Conservation (phyloP, 768 basidiomycete species). For the Tulasnella sp. region DNA sequence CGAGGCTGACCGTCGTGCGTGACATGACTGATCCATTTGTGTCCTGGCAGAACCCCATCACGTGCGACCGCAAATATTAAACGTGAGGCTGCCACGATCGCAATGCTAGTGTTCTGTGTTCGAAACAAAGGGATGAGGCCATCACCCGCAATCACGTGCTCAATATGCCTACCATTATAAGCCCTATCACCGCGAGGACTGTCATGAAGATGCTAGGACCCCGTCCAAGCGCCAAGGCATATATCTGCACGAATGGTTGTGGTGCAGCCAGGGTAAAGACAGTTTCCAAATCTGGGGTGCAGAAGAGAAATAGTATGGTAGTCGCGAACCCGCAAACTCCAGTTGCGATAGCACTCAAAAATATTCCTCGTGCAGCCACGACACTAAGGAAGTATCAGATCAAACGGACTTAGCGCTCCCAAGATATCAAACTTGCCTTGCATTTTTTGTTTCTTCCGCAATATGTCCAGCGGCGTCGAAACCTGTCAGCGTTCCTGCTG, state of each 20-base stretch:
- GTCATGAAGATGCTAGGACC: slow-evolving; percentile 81
- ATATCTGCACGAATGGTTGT: slow-evolving; percentile 84
- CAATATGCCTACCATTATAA: slow-evolving; percentile 55
- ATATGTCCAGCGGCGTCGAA: slow-evolving; percentile 85
- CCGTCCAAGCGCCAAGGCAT: slow-evolving; percentile 68
- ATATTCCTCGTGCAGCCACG: slow-evolving; percentile 68
- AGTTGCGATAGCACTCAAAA: slow-evolving; percentile 63
- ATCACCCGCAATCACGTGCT: background rate
- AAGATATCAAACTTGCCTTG: slow-evolving; percentile 31
- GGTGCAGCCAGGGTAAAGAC: slow-evolving; percentile 69
- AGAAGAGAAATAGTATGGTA: slow-evolving; percentile 71
- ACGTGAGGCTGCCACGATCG: slow-evolving; percentile 78
- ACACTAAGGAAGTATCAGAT: slow-evolving; percentile 34
- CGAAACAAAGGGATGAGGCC: background rate
- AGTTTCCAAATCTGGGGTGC: slow-evolving; percentile 62
- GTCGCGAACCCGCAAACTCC: slow-evolving; percentile 68
- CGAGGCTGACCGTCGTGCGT: slow-evolving; percentile 58
- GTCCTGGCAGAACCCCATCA: slow-evolving; percentile 79
- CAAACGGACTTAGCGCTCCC: background rate
- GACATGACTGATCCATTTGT: slow-evolving; percentile 68
- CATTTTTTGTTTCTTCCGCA: slow-evolving; percentile 80
- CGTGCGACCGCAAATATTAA: slow-evolving; percentile 89
- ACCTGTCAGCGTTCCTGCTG: slow-evolving; percentile 77
- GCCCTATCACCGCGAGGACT: slow-evolving; percentile 64
- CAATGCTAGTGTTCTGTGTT: slow-evolving; percentile 65